These are phyloP conservation scores for Termitomyces sp. DNA, from an alignment of 1,284 basidiomycete genomes.

Conservation along the genomic window DNA sequence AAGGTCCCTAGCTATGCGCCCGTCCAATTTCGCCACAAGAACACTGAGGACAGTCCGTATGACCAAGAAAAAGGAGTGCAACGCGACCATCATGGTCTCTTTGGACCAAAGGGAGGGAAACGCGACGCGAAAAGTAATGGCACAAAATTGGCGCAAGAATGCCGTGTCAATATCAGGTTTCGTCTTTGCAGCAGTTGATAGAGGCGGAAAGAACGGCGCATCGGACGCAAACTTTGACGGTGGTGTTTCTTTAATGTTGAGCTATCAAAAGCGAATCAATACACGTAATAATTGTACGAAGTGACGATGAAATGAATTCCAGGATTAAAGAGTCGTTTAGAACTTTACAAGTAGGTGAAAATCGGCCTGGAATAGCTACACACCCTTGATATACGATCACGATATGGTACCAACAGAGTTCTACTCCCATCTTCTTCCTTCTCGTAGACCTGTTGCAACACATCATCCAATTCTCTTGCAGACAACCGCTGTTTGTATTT, in stretches of 20 bases:
- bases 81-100: conserved; percentile 71
- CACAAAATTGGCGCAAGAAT: conserved; percentile 76
- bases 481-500: conserved; percentile 25
- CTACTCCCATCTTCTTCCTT: conserved; percentile 53
- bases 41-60: conserved; percentile 84
- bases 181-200: conserved; percentile 40
- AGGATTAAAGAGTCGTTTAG: background rate
- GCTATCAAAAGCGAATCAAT: conserved; percentile 23
- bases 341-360: background rate
- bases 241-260: conserved; percentile 43
- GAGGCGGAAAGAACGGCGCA: conserved; percentile 49
- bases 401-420: conserved; percentile 64
- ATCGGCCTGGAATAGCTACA: conserved; percentile 11
- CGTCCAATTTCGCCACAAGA: conserved; percentile 86
- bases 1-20: conserved; percentile 84
- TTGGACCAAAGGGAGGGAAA: conserved; percentile 71
- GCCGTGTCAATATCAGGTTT: conserved; percentile 74
- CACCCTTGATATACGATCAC: conserved; percentile 57
- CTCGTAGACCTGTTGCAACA: conserved; percentile 53
- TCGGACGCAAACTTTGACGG: conserved; percentile 40
- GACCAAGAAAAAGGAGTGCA: conserved; percentile 88
- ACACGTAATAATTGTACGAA: background rate
- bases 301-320: background rate
- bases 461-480: conserved; percentile 40
- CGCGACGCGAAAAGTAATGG: conserved; percentile 70